Base-by-base conservation (phyloP, 306 rosid species). In the Hippophae rhamnoides region DNA sequence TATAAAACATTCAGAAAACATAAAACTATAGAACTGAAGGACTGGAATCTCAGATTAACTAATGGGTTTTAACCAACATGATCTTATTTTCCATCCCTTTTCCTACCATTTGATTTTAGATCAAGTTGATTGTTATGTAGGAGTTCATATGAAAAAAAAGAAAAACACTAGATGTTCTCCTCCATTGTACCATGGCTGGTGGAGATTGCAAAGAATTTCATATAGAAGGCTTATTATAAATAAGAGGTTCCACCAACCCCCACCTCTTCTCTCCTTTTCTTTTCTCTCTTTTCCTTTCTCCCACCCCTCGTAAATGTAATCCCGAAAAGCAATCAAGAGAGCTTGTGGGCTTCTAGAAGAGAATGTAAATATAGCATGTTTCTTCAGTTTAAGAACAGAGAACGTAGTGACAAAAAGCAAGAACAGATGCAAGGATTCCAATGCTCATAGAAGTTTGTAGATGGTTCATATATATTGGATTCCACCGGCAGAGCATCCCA, bases 11-110 rank as follows among this genome's bases (percentile, higher is more conserved):
- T 65, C 57, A 23, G 49, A 67, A 52, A 69, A 57, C 55, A 51
- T 50, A 43, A 40, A 75, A 54, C 56, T 55, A 57, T 59, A 72
- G 64, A 74, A 69, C 49, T 65, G 65, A 67, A 74, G 64, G 63
- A 74, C 25, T 48, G 64, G 64, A 56, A 57, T 73, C 53, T 62
- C 47, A 58, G 54, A 47, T 74, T 67, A 54, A 64, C 70, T 57
- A 47, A 23, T 46, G 68, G 58, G 44, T 49, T 55, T 47, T 18
- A 71, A 48, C 65, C 73, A 43, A 58, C 66, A 66, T 53, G 62
- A 50, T 38, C 48, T 69, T 51, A 40, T 56, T 57, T 57, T 18
- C 23, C 23, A 18, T 18, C 23, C 23, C 23, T 58, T 67, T 63
- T 10, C 41, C 42, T 59, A 56, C 47, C 26, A 13, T 38, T 57